These are phyloP conservation scores for Talaromyces borbonicus DNA, from an alignment of 495 filamentous ascomycete species.

Conservation along the genomic window DNA sequence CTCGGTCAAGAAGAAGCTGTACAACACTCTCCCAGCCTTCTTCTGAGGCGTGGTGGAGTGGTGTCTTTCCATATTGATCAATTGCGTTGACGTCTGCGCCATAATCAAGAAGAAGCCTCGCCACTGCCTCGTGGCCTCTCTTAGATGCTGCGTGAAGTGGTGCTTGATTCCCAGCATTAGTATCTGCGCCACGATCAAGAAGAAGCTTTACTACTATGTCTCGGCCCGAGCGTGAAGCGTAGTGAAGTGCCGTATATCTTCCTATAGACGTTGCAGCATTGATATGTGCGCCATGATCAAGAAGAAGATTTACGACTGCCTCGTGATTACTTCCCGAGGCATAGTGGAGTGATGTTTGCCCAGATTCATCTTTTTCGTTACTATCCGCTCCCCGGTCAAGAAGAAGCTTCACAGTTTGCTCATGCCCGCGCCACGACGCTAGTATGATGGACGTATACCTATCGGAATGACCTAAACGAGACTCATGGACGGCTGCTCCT, in stretches of 20 bases:
- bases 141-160: neutral
- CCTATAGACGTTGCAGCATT: conserved; percentile 20
- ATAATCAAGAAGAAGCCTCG: neutral
- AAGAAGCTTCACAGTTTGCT: conserved; percentile 19
- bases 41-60: neutral
- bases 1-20: conserved; percentile 23
- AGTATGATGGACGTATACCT: too few species aligned
- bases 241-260: conserved; percentile 23
- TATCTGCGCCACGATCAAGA: conserved; percentile 16
- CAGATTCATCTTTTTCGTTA: too few species aligned
- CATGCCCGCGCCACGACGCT: too few species aligned
- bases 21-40: conserved; percentile 10
- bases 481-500: too few species aligned
- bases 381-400: conserved; percentile 29
- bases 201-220: conserved; percentile 29
- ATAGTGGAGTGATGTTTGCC: conserved; percentile 22
- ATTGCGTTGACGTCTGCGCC: neutral
- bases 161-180: too few species aligned
- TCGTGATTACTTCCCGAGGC: conserved; percentile 26
- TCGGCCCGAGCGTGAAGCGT: conserved; percentile 23
- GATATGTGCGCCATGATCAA: conserved; percentile 17
- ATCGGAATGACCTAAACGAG: too few species aligned
- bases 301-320: conserved; percentile 26
- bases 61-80: neutral
- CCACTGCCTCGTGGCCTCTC: neutral